These are phyloP conservation scores for Botrytis pseudocinerea DNA, from an alignment of 2,329 filamentous ascomycete genomes.

Conservation along the genomic window DNA sequence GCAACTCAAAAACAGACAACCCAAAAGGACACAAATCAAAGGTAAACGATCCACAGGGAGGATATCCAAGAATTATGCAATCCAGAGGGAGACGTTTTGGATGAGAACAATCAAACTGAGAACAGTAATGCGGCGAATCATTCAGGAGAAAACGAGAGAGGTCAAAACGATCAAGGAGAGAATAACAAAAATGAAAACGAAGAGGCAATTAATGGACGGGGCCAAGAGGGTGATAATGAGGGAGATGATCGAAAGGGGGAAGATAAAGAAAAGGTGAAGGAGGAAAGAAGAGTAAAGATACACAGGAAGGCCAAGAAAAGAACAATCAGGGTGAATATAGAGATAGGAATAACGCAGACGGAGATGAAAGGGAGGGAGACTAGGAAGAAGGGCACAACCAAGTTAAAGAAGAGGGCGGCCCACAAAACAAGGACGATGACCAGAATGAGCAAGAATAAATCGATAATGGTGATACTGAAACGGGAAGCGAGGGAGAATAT, in stretches of 20 bases:
- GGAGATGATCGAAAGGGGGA: too few species aligned
- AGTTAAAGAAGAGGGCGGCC: too few species aligned
- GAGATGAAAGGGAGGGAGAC: background rate
- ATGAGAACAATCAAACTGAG: background rate
- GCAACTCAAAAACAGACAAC: too few species aligned
- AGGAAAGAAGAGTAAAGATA: background rate
- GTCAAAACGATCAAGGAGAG: background rate
- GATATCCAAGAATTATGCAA: too few species aligned
- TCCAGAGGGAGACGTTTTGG: background rate
- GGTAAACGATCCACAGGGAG: background rate
- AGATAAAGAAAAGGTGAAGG: background rate
- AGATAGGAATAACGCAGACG: background rate
- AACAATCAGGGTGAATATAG: background rate
- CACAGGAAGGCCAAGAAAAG: background rate
- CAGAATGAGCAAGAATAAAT: background rate
- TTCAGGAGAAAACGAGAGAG: background rate
- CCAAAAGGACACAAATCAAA: too few species aligned
- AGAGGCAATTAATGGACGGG: background rate
- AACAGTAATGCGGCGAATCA: background rate
- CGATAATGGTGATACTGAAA: background rate
- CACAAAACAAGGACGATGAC: too few species aligned
- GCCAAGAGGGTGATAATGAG: background rate
- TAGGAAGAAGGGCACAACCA: too few species aligned
- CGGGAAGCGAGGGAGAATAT: background rate
- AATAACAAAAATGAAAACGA: background rate